Evolutionary conservation across 225 moss, liverwort and hornwort genomes (phyloP).

Genomic region (Takakia lepidozioides): DNA sequence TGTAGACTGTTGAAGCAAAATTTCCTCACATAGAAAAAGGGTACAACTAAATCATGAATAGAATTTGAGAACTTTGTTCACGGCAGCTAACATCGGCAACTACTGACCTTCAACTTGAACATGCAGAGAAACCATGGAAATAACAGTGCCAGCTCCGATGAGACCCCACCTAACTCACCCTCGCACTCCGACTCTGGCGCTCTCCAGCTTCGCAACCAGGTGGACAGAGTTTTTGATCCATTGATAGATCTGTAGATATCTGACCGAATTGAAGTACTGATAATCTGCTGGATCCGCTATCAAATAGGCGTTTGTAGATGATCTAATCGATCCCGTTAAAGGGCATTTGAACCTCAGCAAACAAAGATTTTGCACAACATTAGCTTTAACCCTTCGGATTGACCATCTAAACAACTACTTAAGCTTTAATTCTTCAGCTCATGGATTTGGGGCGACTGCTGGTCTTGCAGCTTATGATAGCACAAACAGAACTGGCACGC

Average conservation of each 20-base stretch:
- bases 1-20: too few species aligned
- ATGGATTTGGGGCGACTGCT: background rate
- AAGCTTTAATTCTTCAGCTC: too few species aligned
- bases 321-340: too few species aligned
- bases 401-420: too few species aligned
- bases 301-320: too few species aligned
- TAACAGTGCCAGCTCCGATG: constrained; percentile 30
- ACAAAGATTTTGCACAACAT: background rate
- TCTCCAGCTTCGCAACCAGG: constrained; percentile 30
- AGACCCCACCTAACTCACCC: constrained; percentile 28
- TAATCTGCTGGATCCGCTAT: too few species aligned
- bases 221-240: background rate
- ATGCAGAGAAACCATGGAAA: constrained; percentile 10
- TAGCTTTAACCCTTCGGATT: too few species aligned
- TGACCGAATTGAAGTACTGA: background rate
- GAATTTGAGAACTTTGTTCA: too few species aligned
- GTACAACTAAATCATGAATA: too few species aligned
- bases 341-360: background rate
- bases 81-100: too few species aligned
- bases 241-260: background rate
- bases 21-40: background rate
- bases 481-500: constrained; percentile 31
- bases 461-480: constrained; percentile 20
- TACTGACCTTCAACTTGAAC: too few species aligned
- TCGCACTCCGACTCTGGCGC: constrained; percentile 20